Evolutionary conservation across 495 filamentous ascomycete species (phyloP).

Genomic region (Neurospora tetraspora): DNA sequence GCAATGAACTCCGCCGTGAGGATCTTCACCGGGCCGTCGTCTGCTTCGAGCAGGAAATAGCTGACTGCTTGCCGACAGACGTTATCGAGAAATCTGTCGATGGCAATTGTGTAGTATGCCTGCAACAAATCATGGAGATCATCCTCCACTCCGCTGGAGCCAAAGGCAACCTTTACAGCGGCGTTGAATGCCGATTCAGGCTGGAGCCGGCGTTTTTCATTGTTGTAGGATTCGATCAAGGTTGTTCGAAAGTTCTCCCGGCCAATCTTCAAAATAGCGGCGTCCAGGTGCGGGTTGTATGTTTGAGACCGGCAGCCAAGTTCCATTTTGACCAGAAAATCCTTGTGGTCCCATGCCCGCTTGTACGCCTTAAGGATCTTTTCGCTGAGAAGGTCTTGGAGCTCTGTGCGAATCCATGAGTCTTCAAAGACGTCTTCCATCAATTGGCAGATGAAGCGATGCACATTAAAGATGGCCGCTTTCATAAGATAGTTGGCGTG

Average conservation of each 20-base stretch:
- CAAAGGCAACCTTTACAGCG: background rate
- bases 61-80: constrained; percentile 32
- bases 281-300: constrained; percentile 43
- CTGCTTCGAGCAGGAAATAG: constrained; percentile 22
- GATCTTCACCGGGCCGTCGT: constrained; percentile 20
- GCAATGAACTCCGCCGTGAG: constrained; percentile 19
- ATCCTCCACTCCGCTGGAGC: constrained; percentile 25
- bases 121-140: constrained; percentile 49
- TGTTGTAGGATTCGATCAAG: background rate
- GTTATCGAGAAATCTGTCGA: constrained; percentile 46
- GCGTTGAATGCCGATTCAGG: background rate
- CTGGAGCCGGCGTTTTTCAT: background rate
- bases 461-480: constrained; percentile 31
- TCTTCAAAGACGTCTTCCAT: constrained; percentile 32
- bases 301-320: constrained; percentile 36
- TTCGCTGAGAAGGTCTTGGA: constrained; percentile 35
- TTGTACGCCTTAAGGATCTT: constrained; percentile 33
- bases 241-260: constrained; percentile 10
- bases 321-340: constrained; percentile 42
- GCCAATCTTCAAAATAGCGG: constrained; percentile 33
- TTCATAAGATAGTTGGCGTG: constrained; percentile 30
- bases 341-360: constrained; percentile 30
- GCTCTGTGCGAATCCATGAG: constrained; percentile 20
- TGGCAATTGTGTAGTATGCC: constrained; percentile 51
- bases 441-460: constrained; percentile 34